Percentiles rank a stretch among this genome's conserved stretches.
Evolutionary conservation across 495 filamentous ascomycete genomes (phyloP).

Genomic region (Peziza echinospora): DNA sequence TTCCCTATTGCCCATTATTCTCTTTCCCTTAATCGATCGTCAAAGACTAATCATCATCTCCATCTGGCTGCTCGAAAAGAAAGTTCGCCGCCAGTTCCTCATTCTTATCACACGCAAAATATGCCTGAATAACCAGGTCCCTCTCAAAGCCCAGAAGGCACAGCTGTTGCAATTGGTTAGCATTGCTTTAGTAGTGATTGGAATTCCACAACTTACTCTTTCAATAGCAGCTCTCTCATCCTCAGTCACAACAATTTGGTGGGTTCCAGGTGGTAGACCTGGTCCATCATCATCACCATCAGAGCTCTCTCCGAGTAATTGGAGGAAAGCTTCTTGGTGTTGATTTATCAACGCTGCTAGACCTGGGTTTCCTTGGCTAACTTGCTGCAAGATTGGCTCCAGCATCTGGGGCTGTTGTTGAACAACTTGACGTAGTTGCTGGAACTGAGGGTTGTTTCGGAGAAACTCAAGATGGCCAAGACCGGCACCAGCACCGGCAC

Average conservation of each 20-base stretch:
- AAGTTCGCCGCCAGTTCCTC: conserved; percentile 96
- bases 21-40: too few species aligned
- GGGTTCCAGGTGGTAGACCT: conserved; percentile 65
- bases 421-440: conserved; percentile 88
- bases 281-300: conserved; percentile 35
- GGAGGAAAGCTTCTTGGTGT: conserved; percentile 80
- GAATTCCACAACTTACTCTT: conserved; percentile 38
- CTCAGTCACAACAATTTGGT: conserved; percentile 76
- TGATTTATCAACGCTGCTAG: conserved; percentile 74
- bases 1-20: too few species aligned
- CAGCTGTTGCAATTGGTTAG: conserved; percentile 35
- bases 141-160: conserved; percentile 80
- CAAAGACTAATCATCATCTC: conserved; percentile 33
- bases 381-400: conserved; percentile 88
- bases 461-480: conserved; percentile 77
- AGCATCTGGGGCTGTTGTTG: conserved; percentile 96
- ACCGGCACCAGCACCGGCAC: conserved; percentile 33
- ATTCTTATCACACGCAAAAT: conserved; percentile 98
- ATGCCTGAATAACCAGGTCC: conserved; percentile 88
- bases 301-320: conserved; percentile 60
- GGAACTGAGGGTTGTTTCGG: conserved; percentile 90
- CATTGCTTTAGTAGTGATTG: background rate
- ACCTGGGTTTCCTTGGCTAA: conserved; percentile 86
- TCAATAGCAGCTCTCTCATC: conserved; percentile 95
- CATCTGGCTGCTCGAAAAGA: conserved; percentile 88